Evolutionary conservation across 108 stramenopile species (phyloP).

Genomic region (Conticribra weissflogii): DNA sequence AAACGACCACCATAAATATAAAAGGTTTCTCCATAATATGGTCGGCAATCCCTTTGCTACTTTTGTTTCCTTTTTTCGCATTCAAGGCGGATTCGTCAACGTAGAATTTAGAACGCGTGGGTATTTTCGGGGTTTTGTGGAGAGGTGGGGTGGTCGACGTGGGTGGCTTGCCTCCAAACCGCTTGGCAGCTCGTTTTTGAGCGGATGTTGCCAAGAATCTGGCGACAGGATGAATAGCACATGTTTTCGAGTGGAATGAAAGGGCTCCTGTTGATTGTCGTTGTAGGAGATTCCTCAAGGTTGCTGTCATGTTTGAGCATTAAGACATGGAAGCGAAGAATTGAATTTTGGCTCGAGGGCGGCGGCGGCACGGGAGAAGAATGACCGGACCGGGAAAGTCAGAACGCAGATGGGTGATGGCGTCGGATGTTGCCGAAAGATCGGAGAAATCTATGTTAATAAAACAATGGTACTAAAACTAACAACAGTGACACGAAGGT

Average conservation of each 20-base stretch:
- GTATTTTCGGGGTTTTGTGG: not conserved
- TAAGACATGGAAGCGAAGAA: too few relatives aligned
- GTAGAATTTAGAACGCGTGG: not conserved
- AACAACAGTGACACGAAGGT: too few relatives aligned
- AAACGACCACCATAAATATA: slow-evolving; percentile 16
- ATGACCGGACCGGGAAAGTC: too few relatives aligned
- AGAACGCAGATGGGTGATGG: too few relatives aligned
- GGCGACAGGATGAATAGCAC: not conserved
- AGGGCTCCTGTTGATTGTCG: not conserved
- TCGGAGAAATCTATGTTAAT: too few relatives aligned
- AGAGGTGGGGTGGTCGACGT: not conserved
- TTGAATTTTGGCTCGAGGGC: too few relatives aligned
- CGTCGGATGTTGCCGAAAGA: too few relatives aligned
- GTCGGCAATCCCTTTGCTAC: slow-evolving; percentile 2
- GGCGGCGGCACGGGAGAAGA: too few relatives aligned
- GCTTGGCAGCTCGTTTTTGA: slow-evolving; percentile 24
- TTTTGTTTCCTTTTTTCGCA: not conserved
- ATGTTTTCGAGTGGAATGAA: not conserved
- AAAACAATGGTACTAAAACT: too few relatives aligned
- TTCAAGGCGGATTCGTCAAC: slow-evolving; percentile 11
- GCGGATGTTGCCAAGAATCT: slow-evolving; percentile 18
- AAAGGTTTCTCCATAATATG: slow-evolving; percentile 7
- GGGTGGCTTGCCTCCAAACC: slow-evolving; percentile 9
- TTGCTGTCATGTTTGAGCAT: too few relatives aligned
- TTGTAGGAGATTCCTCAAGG: not conserved